Evolutionary conservation across 495 filamentous ascomycete genomes (phyloP).

Genomic region (Aspergillus sclerotiicarbonarius): DNA sequence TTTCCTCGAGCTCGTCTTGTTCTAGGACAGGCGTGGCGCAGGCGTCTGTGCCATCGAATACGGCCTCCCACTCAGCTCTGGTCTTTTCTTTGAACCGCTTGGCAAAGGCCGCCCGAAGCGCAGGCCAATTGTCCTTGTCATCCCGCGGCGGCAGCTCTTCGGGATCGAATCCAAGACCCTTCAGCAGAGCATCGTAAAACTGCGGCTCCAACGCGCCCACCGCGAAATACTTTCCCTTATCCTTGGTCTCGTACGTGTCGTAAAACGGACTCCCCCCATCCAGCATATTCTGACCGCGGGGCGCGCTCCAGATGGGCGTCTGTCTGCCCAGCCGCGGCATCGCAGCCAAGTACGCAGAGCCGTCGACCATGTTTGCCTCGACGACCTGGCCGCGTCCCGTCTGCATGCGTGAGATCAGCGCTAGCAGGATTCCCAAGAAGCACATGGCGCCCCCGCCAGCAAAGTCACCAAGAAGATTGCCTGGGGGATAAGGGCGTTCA

Average conservation of each 20-base stretch:
- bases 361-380: constrained; percentile 96
- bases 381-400: constrained; percentile 81
- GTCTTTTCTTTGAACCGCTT: constrained; percentile 68
- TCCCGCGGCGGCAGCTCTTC: constrained; percentile 51
- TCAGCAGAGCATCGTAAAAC: constrained; percentile 70
- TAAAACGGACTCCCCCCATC: constrained; percentile 88
- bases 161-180: constrained; percentile 57
- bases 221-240: constrained; percentile 77
- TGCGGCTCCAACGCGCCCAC: constrained; percentile 85
- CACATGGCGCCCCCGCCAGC: constrained; percentile 83
- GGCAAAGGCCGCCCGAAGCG: constrained; percentile 58
- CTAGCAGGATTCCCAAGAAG: constrained; percentile 56
- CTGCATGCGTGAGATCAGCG: constrained; percentile 36
- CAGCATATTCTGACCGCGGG: constrained; percentile 72
- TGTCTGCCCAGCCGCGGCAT: constrained; percentile 67
- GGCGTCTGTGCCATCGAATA: constrained; percentile 88
- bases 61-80: constrained; percentile 73
- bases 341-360: constrained; percentile 69
- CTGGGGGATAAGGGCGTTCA: constrained; percentile 72
- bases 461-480: constrained; percentile 86
- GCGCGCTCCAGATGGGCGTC: constrained; percentile 54
- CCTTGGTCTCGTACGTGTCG: constrained; percentile 80
- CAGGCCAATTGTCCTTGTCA: constrained; percentile 64
- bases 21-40: constrained; percentile 86
- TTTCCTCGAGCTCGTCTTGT: constrained; percentile 66